phyloP scores from a whole-genome alignment of 345 rosid species.

The Pugionium dolabratum region DNA sequence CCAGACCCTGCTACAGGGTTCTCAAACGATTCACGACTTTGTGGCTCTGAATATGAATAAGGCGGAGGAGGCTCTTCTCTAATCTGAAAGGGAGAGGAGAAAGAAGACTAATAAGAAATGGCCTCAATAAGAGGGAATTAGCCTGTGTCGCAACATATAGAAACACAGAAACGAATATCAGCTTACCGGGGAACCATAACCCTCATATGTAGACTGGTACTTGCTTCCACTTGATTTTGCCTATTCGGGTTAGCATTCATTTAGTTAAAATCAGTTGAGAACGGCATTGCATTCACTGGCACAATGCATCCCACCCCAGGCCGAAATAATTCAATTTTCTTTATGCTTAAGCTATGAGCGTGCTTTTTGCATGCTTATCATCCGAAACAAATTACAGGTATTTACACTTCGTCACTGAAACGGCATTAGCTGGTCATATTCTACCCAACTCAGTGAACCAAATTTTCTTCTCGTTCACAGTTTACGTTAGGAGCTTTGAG shows the following conservation, averaged over 20 bases:
- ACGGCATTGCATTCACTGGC: neutral
- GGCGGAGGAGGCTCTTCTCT: constrained; percentile 97
- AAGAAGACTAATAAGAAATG: constrained; percentile 12
- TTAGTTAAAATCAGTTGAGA: constrained; percentile 11
- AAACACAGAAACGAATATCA: constrained; percentile 23
- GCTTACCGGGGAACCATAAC: constrained; percentile 70
- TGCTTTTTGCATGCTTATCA: constrained; percentile 18
- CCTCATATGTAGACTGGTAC: constrained; percentile 63
- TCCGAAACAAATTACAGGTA: neutral
- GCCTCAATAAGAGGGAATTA: neutral
- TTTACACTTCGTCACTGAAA: neutral
- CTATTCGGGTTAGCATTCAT: constrained; percentile 41
- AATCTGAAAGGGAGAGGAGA: constrained; percentile 48
- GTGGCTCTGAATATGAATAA: constrained; percentile 63
- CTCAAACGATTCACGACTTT: constrained; percentile 68
- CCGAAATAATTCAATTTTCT: constrained; percentile 18
- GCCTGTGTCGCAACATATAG: constrained; percentile 5
- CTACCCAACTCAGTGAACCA: constrained; percentile 18
- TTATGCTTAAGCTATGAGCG: constrained; percentile 19
- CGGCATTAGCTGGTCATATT: neutral
- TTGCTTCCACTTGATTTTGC: constrained; percentile 63
- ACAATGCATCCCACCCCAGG: neutral
- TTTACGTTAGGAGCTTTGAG: neutral
- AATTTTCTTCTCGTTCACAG: constrained; percentile 12
- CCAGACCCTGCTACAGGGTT: constrained; percentile 66